These are phyloP conservation scores for Wickerhamiella azyma DNA, from an alignment of 805 yeast genomes.

Conservation along the genomic window DNA sequence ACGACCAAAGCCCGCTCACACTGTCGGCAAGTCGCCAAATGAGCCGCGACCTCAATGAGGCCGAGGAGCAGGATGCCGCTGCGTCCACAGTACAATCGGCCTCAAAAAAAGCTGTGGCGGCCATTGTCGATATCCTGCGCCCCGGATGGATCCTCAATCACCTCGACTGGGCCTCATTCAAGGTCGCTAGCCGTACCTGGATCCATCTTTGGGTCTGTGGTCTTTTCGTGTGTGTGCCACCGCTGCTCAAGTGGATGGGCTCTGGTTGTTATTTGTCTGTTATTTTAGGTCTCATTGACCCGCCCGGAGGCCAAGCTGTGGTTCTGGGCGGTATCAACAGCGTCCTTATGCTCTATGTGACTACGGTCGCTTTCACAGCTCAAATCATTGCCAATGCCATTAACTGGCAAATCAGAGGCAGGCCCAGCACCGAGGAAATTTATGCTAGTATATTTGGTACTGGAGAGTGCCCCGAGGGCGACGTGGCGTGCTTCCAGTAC, in stretches of 20 bases:
- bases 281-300: slow-evolving; percentile 18
- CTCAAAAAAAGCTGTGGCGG: not conserved
- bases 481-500: slow-evolving; percentile 14
- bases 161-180: slow-evolving; percentile 18
- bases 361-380: slow-evolving; percentile 13
- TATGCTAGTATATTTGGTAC: slow-evolving; percentile 8
- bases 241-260: slow-evolving; percentile 19
- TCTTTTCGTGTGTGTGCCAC: slow-evolving; percentile 14
- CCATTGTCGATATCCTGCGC: not conserved
- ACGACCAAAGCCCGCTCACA: slow-evolving; percentile 6
- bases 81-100: not conserved
- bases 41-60: not conserved
- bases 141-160: slow-evolving; percentile 18
- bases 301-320: slow-evolving; percentile 20
- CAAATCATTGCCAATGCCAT: slow-evolving; percentile 20
- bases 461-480: slow-evolving; percentile 17
- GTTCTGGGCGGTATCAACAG: slow-evolving; percentile 14
- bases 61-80: not conserved
- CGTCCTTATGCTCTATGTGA: slow-evolving; percentile 11
- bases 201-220: slow-evolving; percentile 18
- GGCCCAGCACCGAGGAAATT: slow-evolving; percentile 11
- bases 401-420: slow-evolving; percentile 18
- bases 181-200: slow-evolving; percentile 20
- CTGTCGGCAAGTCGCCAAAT: not conserved
- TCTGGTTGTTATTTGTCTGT: slow-evolving; percentile 18